phyloP scores from a whole-genome alignment of 2,329 filamentous ascomycete genomes.

The Diaporthe nobilis region DNA sequence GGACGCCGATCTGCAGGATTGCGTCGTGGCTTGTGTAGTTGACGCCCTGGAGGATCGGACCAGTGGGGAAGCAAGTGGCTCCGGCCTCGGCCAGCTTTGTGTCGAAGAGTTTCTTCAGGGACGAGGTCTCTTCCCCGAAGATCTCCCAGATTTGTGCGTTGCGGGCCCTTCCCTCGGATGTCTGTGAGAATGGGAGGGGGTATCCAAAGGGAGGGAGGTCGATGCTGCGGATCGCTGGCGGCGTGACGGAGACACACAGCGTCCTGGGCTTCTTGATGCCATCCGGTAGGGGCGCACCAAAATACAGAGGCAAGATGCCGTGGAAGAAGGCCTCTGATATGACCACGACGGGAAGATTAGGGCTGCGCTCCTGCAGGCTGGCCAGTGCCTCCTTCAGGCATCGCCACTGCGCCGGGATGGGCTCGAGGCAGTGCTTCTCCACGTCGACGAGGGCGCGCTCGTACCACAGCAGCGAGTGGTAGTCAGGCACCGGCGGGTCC shows the following conservation, averaged over 20 bases:
- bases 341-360: constrained; percentile 47
- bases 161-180: constrained; percentile 46
- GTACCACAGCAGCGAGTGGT: constrained; percentile 47
- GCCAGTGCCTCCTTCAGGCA: constrained; percentile 49
- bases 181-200: constrained; percentile 50
- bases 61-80: constrained; percentile 42
- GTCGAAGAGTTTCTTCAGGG: constrained; percentile 48
- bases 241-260: constrained; percentile 54
- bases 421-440: constrained; percentile 49
- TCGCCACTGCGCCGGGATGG: constrained; percentile 53
- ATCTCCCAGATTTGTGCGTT: constrained; percentile 49
- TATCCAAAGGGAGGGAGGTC: constrained; percentile 54
- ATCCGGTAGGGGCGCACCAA: constrained; percentile 48
- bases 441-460: constrained; percentile 52
- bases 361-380: constrained; percentile 44
- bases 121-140: constrained; percentile 47
- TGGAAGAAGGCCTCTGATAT: constrained; percentile 54
- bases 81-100: constrained; percentile 49
- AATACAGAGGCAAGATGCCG: constrained; percentile 52
- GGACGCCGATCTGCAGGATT: constrained; percentile 55
- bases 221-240: constrained; percentile 52
- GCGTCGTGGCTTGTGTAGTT: constrained; percentile 54
- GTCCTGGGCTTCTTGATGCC: constrained; percentile 46
- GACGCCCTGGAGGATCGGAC: constrained; percentile 50
- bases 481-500: constrained; percentile 45